Conservation (phyloP, 192 early-diverging fungal species). For the Backusella tarrabulga region DNA sequence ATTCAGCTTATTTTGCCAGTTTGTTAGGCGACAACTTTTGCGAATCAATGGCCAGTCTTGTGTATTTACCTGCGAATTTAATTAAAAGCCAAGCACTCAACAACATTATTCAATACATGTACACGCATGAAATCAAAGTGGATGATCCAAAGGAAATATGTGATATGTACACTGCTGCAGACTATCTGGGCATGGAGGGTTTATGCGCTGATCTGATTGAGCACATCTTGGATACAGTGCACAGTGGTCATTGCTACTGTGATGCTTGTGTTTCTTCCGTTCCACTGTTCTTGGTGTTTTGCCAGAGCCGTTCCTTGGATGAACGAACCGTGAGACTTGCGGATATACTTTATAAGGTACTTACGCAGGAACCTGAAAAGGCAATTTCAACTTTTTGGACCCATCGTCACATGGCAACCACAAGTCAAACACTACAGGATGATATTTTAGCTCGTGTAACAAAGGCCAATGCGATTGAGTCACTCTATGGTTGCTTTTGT, state of each 20-base stretch:
- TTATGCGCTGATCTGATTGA: constrained; percentile 3
- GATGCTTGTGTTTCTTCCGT: background rate
- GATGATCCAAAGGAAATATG: background rate
- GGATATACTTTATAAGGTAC: background rate
- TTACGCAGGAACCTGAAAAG: constrained; percentile 27
- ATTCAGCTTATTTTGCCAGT: constrained; percentile 31
- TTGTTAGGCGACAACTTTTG: constrained; percentile 26
- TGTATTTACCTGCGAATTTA: constrained; percentile 10
- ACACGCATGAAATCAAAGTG: constrained; percentile 11
- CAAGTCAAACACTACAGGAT: constrained; percentile 7
- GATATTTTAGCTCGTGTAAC: constrained; percentile 12
- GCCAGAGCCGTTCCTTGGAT: background rate
- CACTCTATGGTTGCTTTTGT: constrained; percentile 19
- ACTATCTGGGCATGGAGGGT: constrained; percentile 30
- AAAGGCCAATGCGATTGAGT: constrained; percentile 23
- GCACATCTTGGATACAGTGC: background rate
- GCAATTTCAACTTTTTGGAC: constrained; percentile 22
- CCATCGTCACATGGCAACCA: constrained; percentile 7
- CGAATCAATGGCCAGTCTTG: constrained; percentile 14
- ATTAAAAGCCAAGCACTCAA: constrained; percentile 3
- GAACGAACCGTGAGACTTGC: background rate
- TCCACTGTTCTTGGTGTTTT: background rate
- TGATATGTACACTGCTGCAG: constrained; percentile 24
- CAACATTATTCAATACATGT: constrained; percentile 24
- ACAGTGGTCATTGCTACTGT: constrained; percentile 21